Conservation (phyloP, 768 basidiomycete genomes). For the Pseudohyphozyma bogoriensis region DNA sequence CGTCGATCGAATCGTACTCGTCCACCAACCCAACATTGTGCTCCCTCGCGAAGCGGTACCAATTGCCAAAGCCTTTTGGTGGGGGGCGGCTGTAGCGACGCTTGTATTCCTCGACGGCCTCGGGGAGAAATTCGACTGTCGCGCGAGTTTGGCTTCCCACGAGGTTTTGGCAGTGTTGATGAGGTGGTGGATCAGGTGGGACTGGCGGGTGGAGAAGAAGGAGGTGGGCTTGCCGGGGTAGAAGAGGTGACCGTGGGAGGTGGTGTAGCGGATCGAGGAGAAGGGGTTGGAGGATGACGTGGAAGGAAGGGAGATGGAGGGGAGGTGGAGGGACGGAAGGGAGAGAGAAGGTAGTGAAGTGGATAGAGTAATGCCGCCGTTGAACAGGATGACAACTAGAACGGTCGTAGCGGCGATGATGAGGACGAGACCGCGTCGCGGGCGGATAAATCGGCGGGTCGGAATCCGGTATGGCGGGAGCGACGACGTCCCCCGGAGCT, state of each 20-base stretch:
- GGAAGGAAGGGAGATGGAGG: too few relatives aligned
- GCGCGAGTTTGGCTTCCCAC: slow-evolving; percentile 48
- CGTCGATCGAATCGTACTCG: slow-evolving; percentile 60
- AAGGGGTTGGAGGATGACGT: too few relatives aligned
- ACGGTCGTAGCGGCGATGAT: too few relatives aligned
- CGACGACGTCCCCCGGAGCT: too few relatives aligned
- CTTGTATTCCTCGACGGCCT: slow-evolving; percentile 73
- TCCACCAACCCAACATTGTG: slow-evolving; percentile 69
- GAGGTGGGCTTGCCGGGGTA: slow-evolving; percentile 27
- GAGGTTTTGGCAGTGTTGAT: slow-evolving; percentile 38
- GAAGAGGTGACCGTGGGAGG: slow-evolving; percentile 7
- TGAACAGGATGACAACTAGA: too few relatives aligned
- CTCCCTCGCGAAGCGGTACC: slow-evolving; percentile 63
- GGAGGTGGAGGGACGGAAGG: too few relatives aligned
- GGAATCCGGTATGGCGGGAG: too few relatives aligned
- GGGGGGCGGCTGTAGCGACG: slow-evolving; percentile 64
- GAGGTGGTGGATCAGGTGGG: slow-evolving; percentile 46
- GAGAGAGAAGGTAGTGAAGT: too few relatives aligned
- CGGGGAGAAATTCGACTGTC: slow-evolving; percentile 64
- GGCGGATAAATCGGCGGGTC: too few relatives aligned
- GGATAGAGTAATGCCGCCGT: too few relatives aligned
- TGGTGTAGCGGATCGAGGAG: background rate
- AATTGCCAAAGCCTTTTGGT: slow-evolving; percentile 78
- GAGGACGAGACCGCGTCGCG: too few relatives aligned
- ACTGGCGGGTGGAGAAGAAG: slow-evolving; percentile 44